Evolutionary conservation across 179 eudicot species (phyloP).

Genomic region (Beta macrorhiza): DNA sequence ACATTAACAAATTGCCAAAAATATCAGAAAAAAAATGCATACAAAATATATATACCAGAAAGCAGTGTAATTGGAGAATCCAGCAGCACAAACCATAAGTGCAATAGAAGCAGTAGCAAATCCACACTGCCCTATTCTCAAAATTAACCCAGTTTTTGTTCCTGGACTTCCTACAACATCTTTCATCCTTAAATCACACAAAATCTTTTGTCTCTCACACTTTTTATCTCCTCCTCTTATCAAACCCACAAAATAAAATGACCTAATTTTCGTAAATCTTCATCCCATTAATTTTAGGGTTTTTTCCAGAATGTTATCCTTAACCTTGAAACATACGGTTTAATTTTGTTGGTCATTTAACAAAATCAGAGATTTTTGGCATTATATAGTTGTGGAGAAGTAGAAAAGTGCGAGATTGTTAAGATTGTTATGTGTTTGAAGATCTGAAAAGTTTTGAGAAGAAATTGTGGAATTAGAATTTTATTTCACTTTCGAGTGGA

Average conservation of each 20-base stretch:
- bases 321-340: not conserved
- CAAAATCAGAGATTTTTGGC: not conserved
- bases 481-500: too few species aligned
- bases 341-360: not conserved
- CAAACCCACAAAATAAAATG: not conserved
- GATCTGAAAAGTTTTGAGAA: too few species aligned
- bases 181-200: conserved; percentile 47
- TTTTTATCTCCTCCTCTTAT: conserved; percentile 3
- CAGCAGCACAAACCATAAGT: conserved; percentile 70
- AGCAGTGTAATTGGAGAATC: conserved; percentile 83
- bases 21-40: not conserved
- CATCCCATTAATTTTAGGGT: not conserved
- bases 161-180: conserved; percentile 82
- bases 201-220: not conserved
- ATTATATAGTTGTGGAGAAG: not conserved
- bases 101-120: conserved; percentile 82
- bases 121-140: conserved; percentile 82
- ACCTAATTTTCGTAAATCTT: not conserved
- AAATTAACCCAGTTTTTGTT: conserved; percentile 58
- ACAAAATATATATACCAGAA: conserved; percentile 53
- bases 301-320: not conserved
- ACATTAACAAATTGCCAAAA: not conserved
- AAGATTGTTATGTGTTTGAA: not conserved
- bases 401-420: not conserved
- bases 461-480: too few species aligned